Base-by-base conservation (phyloP, 1,284 basidiomycete genomes). In the Ustilago cynodontis region DNA sequence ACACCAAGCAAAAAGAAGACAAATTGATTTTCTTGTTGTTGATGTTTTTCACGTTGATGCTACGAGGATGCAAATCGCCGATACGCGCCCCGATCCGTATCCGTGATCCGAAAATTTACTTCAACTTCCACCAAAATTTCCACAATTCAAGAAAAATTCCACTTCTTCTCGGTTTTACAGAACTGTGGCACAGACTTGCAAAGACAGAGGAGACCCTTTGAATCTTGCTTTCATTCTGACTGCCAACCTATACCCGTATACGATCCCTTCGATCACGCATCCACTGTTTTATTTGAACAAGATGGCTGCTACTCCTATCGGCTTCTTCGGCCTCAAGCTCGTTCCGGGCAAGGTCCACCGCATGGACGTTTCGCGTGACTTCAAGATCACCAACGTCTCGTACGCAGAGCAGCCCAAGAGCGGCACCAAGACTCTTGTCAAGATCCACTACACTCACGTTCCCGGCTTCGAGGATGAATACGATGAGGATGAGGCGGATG, bases 351-450 rank as follows among this genome's bases (percentile, higher is more conserved):
- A 92, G 82, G 87, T 90, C 62, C 87, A 90, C 81, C 87, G 89
- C 66, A 82, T 94, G 79, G 86, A 89, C 65, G 91, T 93, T 60
- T 89, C 90, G 71, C 89, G 89, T 49, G 93, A 94, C 87, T 88
- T 96, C 82, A 89, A 89, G 82, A 91, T 97, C 86, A 94, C 93
- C 85, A 94, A 94, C 87, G 91, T 92, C 61, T 78, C 78, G 29
- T 82, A 78, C 69, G 90, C 93, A 9, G 90, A 95, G 57, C 92
- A 93, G 77, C 89, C 90, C 78, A 88, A 95, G 69, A 88, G 86
- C 41, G 84, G 88, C 61, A 88, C 88, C 53, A 91, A 90, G 39
- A 89, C 94, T 75, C 92, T 93, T 13, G 90, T 92, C 64, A 94
- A 93, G 87, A 89, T 98, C 56, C 85, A 85, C 71, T 89, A 56